Base-by-base conservation (phyloP, 495 filamentous ascomycete genomes). In the Schizothecium vesticola region DNA sequence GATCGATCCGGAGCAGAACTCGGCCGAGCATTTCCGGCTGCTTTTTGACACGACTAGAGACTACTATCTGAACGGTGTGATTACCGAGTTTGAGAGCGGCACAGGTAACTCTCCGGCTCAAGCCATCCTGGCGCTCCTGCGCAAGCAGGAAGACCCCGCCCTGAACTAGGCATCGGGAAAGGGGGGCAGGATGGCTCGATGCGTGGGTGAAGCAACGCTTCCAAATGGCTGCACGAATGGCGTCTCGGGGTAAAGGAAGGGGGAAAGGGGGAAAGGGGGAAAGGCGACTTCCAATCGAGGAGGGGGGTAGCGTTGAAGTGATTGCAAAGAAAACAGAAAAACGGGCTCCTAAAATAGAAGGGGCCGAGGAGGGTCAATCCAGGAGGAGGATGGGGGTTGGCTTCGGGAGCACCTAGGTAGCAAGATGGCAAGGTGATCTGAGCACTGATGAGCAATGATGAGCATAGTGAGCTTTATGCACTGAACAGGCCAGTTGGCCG, bases 1-100 rank as follows among this genome's bases (percentile, higher is more conserved):
- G 82, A 89, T 97, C 67, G 93, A 89, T 28, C 86, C 86, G 0
- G 82, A 84, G 68, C 70, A 78, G 24, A 77, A 77, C 72, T 76
- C 81, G 16, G 72, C 75, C 56, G 89, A 92, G 73, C 81, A 91
- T 8, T 87, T 95, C 67, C 92, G 96, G 72, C 82, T 97, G 69
- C 86, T 97, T 85, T 97, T 93, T 72, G 95, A 99, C 80, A 92
- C 94, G 55, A 98, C 95, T 12, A 92, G 91, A n/a, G 91, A 90
- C 5, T 89, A 92, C 67, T 94, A 91, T 70, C 89, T 98, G 60
- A 88, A 91, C 33, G 91, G 93, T 80, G 89, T 98, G 25, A 86
- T 98, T 25, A 97, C 93, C 3, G 95, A 99, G 80, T 89, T 92
- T 82, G 77, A 79, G 73, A 75, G 70, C 43, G 76, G 74, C 4